Conservation (phyloP, 139 green algal genomes). For the Nannochloris sp. region DNA sequence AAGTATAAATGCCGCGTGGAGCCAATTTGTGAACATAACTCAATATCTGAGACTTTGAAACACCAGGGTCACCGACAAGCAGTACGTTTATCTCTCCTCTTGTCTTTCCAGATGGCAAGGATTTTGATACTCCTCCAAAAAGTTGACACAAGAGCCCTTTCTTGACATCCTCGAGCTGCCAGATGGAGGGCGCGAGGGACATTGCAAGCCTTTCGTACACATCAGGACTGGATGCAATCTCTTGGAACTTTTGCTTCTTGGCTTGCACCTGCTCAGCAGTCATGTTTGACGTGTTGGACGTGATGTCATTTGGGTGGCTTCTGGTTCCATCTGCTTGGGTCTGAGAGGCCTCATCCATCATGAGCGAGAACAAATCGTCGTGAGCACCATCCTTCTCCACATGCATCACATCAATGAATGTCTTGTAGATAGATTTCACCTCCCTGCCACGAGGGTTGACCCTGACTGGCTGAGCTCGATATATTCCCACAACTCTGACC, state of each 20-base stretch:
- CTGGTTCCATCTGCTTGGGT: neutral
- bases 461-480: constrained; percentile 64
- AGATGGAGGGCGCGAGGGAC: constrained; percentile 89
- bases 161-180: constrained; percentile 97
- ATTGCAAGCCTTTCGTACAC: constrained; percentile 81
- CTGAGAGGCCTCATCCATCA: constrained; percentile 6
- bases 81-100: constrained; percentile 93
- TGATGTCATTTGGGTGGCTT: neutral
- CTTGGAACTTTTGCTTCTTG: constrained; percentile 28
- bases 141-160: constrained; percentile 73
- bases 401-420: constrained; percentile 89
- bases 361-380: constrained; percentile 39
- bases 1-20: constrained; percentile 93
- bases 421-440: constrained; percentile 45
- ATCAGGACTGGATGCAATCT: constrained; percentile 52
- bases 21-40: constrained; percentile 90
- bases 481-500: constrained; percentile 72
- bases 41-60: constrained; percentile 93
- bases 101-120: constrained; percentile 38
- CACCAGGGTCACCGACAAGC: constrained; percentile 90
- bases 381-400: constrained; percentile 55
- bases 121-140: constrained; percentile 70
- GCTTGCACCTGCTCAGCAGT: constrained; percentile 22
- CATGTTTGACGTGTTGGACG: constrained; percentile 24
- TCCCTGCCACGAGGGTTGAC: constrained; percentile 78